Evolutionary conservation across 1,139 yeast species (phyloP).

Genomic region (Pichia sp.): DNA sequence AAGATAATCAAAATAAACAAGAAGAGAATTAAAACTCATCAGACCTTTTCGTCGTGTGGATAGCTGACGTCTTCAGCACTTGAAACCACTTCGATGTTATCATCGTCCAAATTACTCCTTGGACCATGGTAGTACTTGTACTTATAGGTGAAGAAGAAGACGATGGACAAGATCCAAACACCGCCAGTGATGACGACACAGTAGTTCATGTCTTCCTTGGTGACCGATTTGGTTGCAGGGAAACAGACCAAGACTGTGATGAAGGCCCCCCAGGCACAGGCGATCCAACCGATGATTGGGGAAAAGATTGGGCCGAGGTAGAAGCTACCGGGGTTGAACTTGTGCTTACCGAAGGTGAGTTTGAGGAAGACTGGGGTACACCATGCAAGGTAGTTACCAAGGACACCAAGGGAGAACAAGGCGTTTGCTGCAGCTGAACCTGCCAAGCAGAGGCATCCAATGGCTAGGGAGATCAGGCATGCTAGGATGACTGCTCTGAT

Average conservation of each 20-base stretch:
- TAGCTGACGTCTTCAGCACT: conserved; percentile 9
- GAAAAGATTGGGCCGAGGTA: conserved; percentile 49
- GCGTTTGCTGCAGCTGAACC: conserved; percentile 58
- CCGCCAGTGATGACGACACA: conserved; percentile 51
- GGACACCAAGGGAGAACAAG: conserved; percentile 51
- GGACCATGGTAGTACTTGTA: conserved; percentile 50
- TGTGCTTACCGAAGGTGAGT: conserved; percentile 41
- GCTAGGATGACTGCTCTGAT: conserved; percentile 55
- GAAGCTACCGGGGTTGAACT: conserved; percentile 61
- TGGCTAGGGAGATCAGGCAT: conserved; percentile 41
- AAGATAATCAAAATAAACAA: neutral
- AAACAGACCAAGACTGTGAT: conserved; percentile 39
- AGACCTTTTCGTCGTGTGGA: conserved; percentile 7
- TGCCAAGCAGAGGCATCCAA: conserved; percentile 56
- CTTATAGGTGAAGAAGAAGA: conserved; percentile 44
- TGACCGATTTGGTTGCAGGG: conserved; percentile 32
- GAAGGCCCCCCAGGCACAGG: conserved; percentile 18
- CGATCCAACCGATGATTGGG: conserved; percentile 37
- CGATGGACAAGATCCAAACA: conserved; percentile 42
- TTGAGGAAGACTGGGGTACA: conserved; percentile 51
- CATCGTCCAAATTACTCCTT: conserved; percentile 34
- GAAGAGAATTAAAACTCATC: neutral
- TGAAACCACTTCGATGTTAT: conserved; percentile 8
- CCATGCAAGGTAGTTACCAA: conserved; percentile 61
- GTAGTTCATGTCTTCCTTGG: conserved; percentile 49